These are phyloP conservation scores for Auricularia auricula-judae DNA, from an alignment of 768 basidiomycete species.

Conservation along the genomic window DNA sequence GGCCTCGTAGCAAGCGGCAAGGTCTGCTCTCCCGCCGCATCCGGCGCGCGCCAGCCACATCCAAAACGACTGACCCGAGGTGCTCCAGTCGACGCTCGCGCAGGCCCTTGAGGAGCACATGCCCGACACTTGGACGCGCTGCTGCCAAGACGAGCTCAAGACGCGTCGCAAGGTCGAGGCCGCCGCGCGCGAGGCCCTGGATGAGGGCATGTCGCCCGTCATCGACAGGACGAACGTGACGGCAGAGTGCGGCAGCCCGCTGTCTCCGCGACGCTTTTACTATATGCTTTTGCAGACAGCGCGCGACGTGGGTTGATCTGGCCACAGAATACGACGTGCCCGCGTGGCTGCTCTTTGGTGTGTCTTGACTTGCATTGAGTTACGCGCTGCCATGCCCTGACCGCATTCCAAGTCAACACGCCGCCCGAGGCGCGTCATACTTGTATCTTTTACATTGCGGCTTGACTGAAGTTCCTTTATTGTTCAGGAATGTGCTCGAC, in stretches of 20 bases:
- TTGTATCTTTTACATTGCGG: not conserved
- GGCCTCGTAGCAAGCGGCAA: not conserved
- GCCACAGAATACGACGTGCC: not conserved
- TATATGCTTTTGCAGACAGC: not conserved
- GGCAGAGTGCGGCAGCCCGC: not conserved
- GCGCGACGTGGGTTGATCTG: not conserved
- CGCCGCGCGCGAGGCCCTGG: not conserved
- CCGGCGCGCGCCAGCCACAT: not conserved
- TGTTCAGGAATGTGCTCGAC: not conserved
- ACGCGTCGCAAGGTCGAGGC: not conserved
- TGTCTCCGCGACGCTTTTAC: not conserved
- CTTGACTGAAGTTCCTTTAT: not conserved
- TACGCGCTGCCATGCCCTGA: not conserved
- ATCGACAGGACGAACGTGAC: not conserved
- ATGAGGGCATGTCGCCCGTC: not conserved
- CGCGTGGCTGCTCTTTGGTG: not conserved
- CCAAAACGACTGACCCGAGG: not conserved
- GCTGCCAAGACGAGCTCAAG: slow-evolving; percentile 1
- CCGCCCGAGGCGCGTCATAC: not conserved
- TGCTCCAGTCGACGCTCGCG: not conserved
- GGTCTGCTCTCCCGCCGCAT: not conserved
- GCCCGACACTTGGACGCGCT: not conserved
- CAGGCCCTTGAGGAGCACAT: not conserved
- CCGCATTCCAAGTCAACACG: not conserved
- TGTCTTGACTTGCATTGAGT: not conserved